Evolutionary conservation across 2,329 filamentous ascomycete genomes (phyloP).

Genomic region (Neofusicoccum parvum): DNA sequence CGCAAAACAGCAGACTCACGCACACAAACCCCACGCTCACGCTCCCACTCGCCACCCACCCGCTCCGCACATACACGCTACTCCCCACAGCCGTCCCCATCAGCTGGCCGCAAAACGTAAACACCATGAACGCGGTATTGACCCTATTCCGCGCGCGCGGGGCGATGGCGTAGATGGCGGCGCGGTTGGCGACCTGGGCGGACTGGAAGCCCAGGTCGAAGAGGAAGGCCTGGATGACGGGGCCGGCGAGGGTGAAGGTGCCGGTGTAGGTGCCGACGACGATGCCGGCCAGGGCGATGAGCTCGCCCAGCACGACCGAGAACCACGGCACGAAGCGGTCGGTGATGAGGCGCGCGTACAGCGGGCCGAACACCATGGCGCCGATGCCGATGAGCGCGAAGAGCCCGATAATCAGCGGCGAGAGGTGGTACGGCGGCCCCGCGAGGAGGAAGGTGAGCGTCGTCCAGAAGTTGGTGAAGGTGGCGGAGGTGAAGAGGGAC

Average conservation of each 20-base stretch:
- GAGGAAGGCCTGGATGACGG: constrained; percentile 70
- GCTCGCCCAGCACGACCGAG: constrained; percentile 64
- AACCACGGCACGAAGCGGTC: constrained; percentile 71
- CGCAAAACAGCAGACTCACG: constrained; percentile 50
- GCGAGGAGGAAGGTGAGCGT: constrained; percentile 79
- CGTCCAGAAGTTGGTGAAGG: constrained; percentile 71
- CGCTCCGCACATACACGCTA: constrained; percentile 27
- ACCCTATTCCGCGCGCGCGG: constrained; percentile 72
- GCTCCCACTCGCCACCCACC: constrained; percentile 48
- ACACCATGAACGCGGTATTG: constrained; percentile 82
- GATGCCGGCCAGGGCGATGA: constrained; percentile 62
- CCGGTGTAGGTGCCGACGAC: constrained; percentile 71
- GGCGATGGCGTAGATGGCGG: constrained; percentile 66
- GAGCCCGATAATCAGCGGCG: constrained; percentile 69
- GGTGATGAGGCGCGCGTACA: constrained; percentile 71
- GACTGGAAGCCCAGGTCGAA: constrained; percentile 75
- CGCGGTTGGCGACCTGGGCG: constrained; percentile 72
- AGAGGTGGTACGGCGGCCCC: constrained; percentile 68
- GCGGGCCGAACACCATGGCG: constrained; percentile 66
- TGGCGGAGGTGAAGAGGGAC: constrained; percentile 62
- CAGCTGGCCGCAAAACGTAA: constrained; percentile 73
- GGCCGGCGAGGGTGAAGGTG: constrained; percentile 66
- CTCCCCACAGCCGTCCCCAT: constrained; percentile 62
- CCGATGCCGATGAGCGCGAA: constrained; percentile 78
- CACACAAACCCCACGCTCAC: constrained; percentile 58